A percentile compares a stretch with the other conserved stretches of the same genome.
phyloP scores from a whole-genome alignment of 306 rosid species.

The Cucurbita maxima region DNA sequence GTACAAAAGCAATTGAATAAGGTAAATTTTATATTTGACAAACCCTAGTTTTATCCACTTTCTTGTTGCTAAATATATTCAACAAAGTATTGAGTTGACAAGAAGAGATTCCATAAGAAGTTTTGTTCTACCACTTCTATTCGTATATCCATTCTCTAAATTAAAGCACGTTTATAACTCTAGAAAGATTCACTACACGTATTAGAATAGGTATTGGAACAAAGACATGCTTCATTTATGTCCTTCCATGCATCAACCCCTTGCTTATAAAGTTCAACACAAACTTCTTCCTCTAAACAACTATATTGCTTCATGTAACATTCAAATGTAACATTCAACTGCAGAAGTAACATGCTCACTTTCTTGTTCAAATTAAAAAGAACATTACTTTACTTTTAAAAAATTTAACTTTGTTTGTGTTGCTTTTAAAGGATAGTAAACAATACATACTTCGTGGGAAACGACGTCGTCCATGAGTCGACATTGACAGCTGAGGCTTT shows the following conservation, averaged over 20 bases:
- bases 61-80: no score
- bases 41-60: no score
- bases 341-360: not conserved
- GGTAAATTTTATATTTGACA: no score
- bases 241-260: not conserved
- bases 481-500: not conserved
- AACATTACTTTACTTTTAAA: not conserved
- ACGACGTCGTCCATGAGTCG: slow-evolving; percentile 10
- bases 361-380: not conserved
- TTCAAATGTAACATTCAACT: not conserved
- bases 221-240: not conserved
- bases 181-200: not conserved
- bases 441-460: slow-evolving; percentile 1
- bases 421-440: not conserved
- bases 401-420: not conserved
- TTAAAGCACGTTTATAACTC: not conserved
- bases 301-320: not conserved
- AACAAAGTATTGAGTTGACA: not conserved
- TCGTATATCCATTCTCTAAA: not conserved
- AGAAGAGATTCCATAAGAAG: not conserved
- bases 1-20: no score
- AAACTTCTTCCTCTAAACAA: not conserved
- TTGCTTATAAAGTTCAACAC: not conserved
- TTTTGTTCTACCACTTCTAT: not conserved
- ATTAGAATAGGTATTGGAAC: not conserved